A percentile compares a stretch with the other conserved stretches of the same genome.
Conservation (phyloP, 345 rosid genomes). For the Moricandia arvensis region DNA sequence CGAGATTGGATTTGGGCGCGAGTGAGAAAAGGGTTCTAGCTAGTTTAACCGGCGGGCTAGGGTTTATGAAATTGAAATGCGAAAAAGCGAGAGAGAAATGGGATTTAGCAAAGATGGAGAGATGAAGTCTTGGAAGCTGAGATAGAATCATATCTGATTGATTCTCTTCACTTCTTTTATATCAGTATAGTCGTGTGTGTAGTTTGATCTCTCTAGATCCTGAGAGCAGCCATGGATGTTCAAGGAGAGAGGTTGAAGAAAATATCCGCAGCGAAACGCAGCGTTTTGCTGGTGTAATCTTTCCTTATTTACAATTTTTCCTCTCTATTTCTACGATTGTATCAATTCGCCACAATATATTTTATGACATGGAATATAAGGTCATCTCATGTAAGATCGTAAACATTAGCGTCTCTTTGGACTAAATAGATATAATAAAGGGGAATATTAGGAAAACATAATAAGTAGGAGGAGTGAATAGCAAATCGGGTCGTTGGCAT, state of each 20-base stretch:
- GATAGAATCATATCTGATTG: conserved; percentile 35
- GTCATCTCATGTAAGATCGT: no score
- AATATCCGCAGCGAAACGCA: conserved; percentile 32
- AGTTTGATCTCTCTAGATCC: conserved; percentile 14
- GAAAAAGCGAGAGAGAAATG: conserved; percentile 29
- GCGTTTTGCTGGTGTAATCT: conserved; percentile 13
- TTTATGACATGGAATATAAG: no score
- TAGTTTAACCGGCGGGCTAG: conserved; percentile 24
- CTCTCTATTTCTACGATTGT: not conserved
- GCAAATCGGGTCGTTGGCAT: conserved; percentile 30
- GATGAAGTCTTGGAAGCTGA: conserved; percentile 48
- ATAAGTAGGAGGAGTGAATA: not conserved
- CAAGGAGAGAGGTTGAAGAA: conserved; percentile 8
- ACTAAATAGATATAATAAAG: not conserved
- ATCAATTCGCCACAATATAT: not conserved
- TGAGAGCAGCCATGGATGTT: conserved; percentile 30
- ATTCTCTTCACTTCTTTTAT: not conserved
- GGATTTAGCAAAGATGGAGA: conserved; percentile 39
- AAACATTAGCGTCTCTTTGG: not conserved
- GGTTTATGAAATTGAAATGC: conserved; percentile 37
- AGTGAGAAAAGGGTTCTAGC: conserved; percentile 17
- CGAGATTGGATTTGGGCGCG: conserved; percentile 43
- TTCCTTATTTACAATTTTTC: not conserved
- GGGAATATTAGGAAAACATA: not conserved
- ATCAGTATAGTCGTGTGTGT: not conserved